Evolutionary conservation across 75 land plant genomes (phyloP).

Genomic region (Adiantum capillusveneris): DNA sequence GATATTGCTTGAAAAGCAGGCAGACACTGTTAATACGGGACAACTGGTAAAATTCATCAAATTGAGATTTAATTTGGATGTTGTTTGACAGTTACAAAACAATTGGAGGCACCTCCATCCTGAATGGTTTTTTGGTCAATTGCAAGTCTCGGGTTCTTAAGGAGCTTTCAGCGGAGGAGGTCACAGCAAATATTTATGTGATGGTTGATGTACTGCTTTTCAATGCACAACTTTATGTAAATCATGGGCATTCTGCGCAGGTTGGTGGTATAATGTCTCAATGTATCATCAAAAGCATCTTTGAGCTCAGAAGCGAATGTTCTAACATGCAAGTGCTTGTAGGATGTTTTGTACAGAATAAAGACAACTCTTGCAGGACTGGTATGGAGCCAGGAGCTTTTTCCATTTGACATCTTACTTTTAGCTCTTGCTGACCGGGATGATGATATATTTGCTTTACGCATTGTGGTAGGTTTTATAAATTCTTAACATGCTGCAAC

Average conservation of each 20-base stretch:
- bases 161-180: constrained; percentile 97
- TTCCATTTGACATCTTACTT: constrained; percentile 89
- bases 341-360: constrained; percentile 74
- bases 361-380: constrained; percentile 62
- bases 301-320: too few species aligned
- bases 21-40: constrained; percentile 71
- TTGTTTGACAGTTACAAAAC: background rate
- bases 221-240: constrained; percentile 71
- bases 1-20: constrained; percentile 79
- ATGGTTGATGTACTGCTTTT: constrained; percentile 97
- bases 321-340: too few species aligned
- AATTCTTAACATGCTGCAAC: too few species aligned
- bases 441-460: constrained; percentile 91
- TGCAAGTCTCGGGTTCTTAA: constrained; percentile 70
- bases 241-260: constrained; percentile 78
- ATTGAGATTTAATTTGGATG: background rate
- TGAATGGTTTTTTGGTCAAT: background rate
- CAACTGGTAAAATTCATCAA: constrained; percentile 51
- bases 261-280: too few species aligned
- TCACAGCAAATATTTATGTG: constrained; percentile 83
- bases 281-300: too few species aligned
- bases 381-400: constrained; percentile 84
- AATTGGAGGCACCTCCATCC: background rate
- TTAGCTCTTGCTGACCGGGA: constrained; percentile 94
- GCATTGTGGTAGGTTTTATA: constrained; percentile 93